A percentile compares a stretch with the other conserved stretches of the same genome.
Conservation (phyloP, 2,329 filamentous ascomycete genomes). For the Xylaria sp. region DNA sequence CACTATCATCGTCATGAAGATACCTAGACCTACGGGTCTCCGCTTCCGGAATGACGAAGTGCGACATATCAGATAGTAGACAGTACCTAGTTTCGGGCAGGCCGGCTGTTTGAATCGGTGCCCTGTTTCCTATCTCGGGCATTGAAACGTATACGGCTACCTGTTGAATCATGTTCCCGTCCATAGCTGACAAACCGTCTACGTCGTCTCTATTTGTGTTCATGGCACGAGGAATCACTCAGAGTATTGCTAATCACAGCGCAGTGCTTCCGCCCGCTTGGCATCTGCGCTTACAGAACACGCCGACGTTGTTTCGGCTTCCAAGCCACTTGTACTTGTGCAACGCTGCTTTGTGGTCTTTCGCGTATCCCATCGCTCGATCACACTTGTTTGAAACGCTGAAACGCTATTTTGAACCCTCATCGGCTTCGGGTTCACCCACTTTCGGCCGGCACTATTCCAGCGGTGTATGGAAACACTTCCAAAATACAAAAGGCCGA, state of each 20-base stretch:
- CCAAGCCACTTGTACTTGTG: conserved; percentile 2
- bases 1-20: no score
- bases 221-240: conserved; percentile 1
- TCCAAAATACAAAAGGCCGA: not conserved
- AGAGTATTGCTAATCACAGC: conserved; percentile 22
- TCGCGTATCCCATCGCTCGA: not conserved
- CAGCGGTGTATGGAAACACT: not conserved
- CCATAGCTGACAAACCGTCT: conserved; percentile 3
- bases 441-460: not conserved
- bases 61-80: conserved; percentile 9
- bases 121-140: not conserved
- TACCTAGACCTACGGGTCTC: conserved; percentile 1
- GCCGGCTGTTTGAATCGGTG: not conserved
- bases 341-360: not conserved
- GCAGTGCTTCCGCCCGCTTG: conserved; percentile 6
- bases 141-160: not conserved
- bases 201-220: not conserved
- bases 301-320: conserved; percentile 13
- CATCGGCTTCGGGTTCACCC: conserved; percentile 7
- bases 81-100: conserved; percentile 6
- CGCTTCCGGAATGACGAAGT: conserved; percentile 3
- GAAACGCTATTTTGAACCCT: not conserved
- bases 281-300: conserved; percentile 6
- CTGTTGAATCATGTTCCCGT: conserved; percentile 3
- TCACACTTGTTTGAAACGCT: not conserved